Base-by-base conservation (phyloP, 352 stramenopile genomes). In the Plasmopara muralis region DNA sequence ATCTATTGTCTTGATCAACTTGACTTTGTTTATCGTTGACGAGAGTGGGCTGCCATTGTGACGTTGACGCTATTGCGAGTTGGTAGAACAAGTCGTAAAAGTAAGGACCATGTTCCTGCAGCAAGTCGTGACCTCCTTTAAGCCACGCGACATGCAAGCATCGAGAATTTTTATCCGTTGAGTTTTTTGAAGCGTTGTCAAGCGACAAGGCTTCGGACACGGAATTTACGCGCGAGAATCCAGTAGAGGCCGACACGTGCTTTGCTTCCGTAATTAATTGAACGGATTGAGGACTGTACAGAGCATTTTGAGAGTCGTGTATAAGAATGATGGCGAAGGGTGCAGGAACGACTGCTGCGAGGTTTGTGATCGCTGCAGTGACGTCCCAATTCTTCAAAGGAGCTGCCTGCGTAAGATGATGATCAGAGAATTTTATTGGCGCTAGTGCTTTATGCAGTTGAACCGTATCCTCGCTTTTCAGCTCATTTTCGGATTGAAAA, bases 71-170 rank as follows among this genome's bases (percentile, higher is more conserved):
- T 14, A 6, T 53, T 2, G 54, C 55, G 9, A 85, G 59, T 37
- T 85, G 70, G 0, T 63, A 57, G 31, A 89, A 68, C 9, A 89
- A 66, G 7, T 82, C 64, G 39, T 76, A 66, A 30, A 87, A 57
- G 50, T 78, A 89, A 1, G 47, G 47, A 4, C 64, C 7, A 2
- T 79, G 71, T 51, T 92, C 81, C 55, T 92, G 78, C 5, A 85
- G 34, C 7, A 89, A 5, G 39, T 92, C 77, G 47, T 92, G 75
- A 0, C 81, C 81, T 40, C 74, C 74, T 57, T 89, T 89, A 46
- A 92, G 71, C 81, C 81, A 92, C 16, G 77, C 71, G 0, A 85
- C 50, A 40, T 85, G 70, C 28, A 85, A 29, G n/a, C 49, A 50
- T 18, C 47, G 50, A 50, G 39, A 15, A 0, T 41, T 56, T 38